A percentile compares a stretch with the other conserved stretches of the same genome.
phyloP scores from a whole-genome alignment of 208 protist species.

The Leishmania gerbilli region DNA sequence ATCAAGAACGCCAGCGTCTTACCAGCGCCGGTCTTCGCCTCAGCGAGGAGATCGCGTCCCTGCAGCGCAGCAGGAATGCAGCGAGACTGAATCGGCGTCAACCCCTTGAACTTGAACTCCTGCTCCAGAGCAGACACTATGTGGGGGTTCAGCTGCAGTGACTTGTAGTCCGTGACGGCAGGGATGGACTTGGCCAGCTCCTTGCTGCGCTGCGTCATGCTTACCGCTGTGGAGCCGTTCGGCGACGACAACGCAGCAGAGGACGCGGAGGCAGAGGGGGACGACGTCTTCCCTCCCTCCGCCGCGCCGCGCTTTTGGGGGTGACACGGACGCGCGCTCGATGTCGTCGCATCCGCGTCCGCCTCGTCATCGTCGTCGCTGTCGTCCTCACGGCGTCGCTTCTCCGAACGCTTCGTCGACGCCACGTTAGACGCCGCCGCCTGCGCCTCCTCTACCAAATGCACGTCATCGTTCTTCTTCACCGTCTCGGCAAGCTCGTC shows the following conservation, averaged over 20 bases:
- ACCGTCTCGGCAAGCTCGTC: slow-evolving; percentile 10
- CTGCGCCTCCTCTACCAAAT: neutral
- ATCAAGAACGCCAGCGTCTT: slow-evolving; percentile 99
- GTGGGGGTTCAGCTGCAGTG: slow-evolving; percentile 87
- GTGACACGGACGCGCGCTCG: neutral
- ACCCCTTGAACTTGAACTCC: slow-evolving; percentile 93
- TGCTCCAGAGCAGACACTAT: slow-evolving; percentile 76
- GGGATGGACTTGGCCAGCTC: slow-evolving; percentile 44
- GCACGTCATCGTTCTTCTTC: slow-evolving; percentile 6
- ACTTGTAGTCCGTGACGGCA: slow-evolving; percentile 77
- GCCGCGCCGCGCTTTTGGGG: neutral
- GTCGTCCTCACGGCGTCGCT: slow-evolving; percentile 25
- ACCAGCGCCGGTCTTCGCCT: slow-evolving; percentile 95
- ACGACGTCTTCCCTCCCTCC: neutral
- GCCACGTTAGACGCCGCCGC: neutral
- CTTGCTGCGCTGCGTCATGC: slow-evolving; percentile 24
- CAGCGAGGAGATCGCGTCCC: slow-evolving; percentile 90
- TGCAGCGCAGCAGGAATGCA: slow-evolving; percentile 90
- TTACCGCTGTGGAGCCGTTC: slow-evolving; percentile 1
- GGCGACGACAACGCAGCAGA: neutral
- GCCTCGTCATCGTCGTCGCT: neutral
- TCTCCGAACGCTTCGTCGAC: slow-evolving; percentile 2
- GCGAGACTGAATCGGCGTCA: slow-evolving; percentile 96
- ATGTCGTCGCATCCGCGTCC: neutral
- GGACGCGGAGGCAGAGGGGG: neutral